These are phyloP conservation scores for Nepenthes alata DNA, from an alignment of 179 eudicot species.

Conservation along the genomic window DNA sequence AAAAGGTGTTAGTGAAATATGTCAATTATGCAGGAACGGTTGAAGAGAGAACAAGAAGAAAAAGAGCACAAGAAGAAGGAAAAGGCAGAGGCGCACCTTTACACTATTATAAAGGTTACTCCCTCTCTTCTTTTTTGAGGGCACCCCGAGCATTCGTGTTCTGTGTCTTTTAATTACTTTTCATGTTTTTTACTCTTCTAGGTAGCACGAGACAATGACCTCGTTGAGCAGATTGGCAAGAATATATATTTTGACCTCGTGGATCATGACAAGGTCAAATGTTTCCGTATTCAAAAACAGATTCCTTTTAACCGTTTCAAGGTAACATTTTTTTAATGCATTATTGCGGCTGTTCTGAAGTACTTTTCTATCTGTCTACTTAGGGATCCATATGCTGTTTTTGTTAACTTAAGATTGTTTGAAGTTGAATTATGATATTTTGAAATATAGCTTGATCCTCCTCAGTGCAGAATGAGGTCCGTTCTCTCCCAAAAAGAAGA, in stretches of 20 bases:
- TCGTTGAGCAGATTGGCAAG: conserved; percentile 65
- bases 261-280: conserved; percentile 73
- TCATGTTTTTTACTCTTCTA: conserved; percentile 10
- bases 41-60: conserved; percentile 60
- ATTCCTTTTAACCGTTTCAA: conserved; percentile 62
- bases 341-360: no score
- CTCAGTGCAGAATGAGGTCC: no score
- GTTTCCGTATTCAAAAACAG: conserved; percentile 73
- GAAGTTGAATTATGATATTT: no score
- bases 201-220: conserved; percentile 79
- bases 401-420: no score
- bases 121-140: neutral
- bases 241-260: conserved; percentile 80
- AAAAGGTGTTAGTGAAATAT: neutral
- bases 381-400: no score
- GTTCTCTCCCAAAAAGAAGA: no score
- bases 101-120: conserved; percentile 53
- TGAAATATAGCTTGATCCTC: no score
- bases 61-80: conserved; percentile 64
- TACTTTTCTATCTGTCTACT: no score
- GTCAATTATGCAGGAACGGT: conserved; percentile 36
- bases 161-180: neutral
- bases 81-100: conserved; percentile 71
- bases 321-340: conserved; percentile 19
- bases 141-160: no score